Evolutionary conservation across 164 flowering plant genomes (phyloP), one percentile per base, ranked within the genome.

Genomic region (Amborella trichopoda): DNA sequence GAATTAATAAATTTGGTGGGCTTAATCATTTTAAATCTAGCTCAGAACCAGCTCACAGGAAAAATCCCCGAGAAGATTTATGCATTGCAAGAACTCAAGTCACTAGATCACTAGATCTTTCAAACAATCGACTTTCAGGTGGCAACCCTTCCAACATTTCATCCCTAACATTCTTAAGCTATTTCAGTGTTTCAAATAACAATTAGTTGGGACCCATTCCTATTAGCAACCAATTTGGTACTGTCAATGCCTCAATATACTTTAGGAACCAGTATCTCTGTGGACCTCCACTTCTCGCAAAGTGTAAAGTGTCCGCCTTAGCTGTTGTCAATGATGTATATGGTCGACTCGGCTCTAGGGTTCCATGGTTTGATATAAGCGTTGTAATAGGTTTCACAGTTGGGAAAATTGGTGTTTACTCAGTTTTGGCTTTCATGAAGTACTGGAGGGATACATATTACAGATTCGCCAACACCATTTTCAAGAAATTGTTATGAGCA

Each of bases 111-210:
- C n/a, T n/a, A n/a, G n/a, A n/a, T n/a, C n/a, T n/a, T n/a, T n/a
- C n/a, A n/a, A n/a, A n/a, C n/a, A n/a, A n/a, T n/a, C n/a, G n/a
- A 4, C 14, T 54, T 9, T 18, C 32, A 6, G 58, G 58, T 9
- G 26, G 33, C 14, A 28, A 48, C 17, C 48, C 54, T 16, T 3
- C 28, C 5, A 6, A 42, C 13, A 30, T 30, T 6, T 6, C 34
- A 30, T 30, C 34, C 6, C 34, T 30, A n/a, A n/a, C n/a, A n/a
- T n/a, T n/a, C n/a, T n/a, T n/a, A n/a, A n/a, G n/a, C n/a, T n/a
- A n/a, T n/a, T n/a, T n/a, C n/a, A n/a, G n/a, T n/a, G n/a, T n/a
- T n/a, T n/a, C n/a, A n/a, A n/a, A n/a, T n/a, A n/a, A 30, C 34
- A 30, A 30, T 13, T 30, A 6, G 9, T 30, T 13, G 6, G 34